Evolutionary conservation across 2,329 filamentous ascomycete genomes (phyloP).

Genomic region (Monilinia fructicola): DNA sequence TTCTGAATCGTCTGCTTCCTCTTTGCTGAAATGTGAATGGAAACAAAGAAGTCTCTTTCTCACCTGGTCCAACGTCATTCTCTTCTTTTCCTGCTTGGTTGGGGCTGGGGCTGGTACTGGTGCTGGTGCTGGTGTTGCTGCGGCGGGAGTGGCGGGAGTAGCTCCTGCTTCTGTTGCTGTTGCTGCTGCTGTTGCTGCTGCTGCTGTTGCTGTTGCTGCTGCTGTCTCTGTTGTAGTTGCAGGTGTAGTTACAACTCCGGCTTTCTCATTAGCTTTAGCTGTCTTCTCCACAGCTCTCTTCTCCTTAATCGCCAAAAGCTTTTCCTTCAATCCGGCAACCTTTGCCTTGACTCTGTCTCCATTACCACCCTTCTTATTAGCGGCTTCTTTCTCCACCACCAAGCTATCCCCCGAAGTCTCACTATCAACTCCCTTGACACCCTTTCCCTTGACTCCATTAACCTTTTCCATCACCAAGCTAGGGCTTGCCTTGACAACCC

Average conservation of each 20-base stretch:
- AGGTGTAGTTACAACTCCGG: not conserved
- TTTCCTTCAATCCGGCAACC: conserved; percentile 10
- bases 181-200: not conserved
- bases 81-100: conserved; percentile 19
- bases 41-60: conserved; percentile 20
- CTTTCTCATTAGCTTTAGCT: not conserved
- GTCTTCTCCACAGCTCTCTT: not conserved
- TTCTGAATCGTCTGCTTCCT: conserved; percentile 11
- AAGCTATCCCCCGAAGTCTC: not conserved
- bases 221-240: not conserved
- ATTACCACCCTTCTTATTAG: not conserved
- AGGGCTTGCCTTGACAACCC: conserved; percentile 13
- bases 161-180: not conserved
- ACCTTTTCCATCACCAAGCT: conserved; percentile 13
- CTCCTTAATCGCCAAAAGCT: conserved; percentile 12
- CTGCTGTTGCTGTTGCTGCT: too few species aligned
- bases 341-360: conserved; percentile 6
- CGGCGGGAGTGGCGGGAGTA: not conserved
- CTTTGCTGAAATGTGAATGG: not conserved
- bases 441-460: not conserved
- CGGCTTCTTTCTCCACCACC: conserved; percentile 2
- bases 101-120: not conserved
- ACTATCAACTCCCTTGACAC: not conserved
- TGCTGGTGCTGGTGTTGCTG: not conserved
- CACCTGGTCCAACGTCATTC: conserved; percentile 22